Evolutionary conservation across 139 green algal genomes (phyloP).

Genomic region (Picochlorum costavermella): DNA sequence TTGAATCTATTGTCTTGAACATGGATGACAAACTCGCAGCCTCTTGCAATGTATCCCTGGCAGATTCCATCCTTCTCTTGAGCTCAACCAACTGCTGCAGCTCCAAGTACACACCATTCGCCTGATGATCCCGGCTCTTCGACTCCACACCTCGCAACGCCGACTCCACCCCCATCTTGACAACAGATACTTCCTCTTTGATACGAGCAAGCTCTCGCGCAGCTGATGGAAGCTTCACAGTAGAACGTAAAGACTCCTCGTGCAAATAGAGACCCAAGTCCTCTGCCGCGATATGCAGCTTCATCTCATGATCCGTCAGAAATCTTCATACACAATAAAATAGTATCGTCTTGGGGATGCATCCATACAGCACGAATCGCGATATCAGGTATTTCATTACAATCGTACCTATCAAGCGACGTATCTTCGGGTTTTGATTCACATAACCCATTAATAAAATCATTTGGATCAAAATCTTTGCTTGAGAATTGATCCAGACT

Average conservation of each 20-base stretch:
- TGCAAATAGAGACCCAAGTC: constrained; percentile 60
- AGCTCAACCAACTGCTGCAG: constrained; percentile 48
- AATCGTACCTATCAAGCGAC: constrained; percentile 45
- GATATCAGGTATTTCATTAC: background rate
- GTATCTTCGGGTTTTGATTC: constrained; percentile 24
- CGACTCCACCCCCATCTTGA: constrained; percentile 30
- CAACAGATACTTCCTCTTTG: constrained; percentile 37
- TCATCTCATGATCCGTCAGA: constrained; percentile 73
- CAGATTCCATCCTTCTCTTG: constrained; percentile 73
- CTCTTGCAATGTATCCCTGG: constrained; percentile 74
- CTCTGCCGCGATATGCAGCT: constrained; percentile 68
- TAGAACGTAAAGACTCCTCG: constrained; percentile 45
- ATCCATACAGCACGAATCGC: background rate
- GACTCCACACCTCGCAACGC: background rate
- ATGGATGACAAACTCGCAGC: constrained; percentile 76
- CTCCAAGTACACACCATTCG: constrained; percentile 16
- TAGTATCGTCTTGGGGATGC: background rate
- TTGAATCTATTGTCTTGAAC: constrained; percentile 66
- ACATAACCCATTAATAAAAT: constrained; percentile 53
- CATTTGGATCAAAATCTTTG: constrained; percentile 44
- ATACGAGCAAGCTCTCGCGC: constrained; percentile 65
- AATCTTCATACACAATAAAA: constrained; percentile 26
- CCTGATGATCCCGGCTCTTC: no score
- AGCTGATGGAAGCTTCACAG: constrained; percentile 73
- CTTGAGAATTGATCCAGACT: constrained; percentile 46